Evolutionary conservation across 2,329 filamentous ascomycete species (phyloP).

Genomic region (Aspergillus flavus): DNA sequence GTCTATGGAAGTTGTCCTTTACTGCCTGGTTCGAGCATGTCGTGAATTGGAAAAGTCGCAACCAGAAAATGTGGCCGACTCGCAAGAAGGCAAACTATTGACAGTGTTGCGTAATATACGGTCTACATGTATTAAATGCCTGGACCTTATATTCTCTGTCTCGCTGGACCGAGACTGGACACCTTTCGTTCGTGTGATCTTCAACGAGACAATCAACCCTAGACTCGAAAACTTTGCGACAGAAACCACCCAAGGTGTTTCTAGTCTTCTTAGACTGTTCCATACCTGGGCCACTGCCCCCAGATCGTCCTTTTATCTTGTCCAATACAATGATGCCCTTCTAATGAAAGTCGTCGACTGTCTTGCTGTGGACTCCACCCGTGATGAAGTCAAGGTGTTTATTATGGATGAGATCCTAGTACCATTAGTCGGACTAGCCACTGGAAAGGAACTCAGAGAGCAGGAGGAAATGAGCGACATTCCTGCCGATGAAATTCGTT

Average conservation of each 20-base stretch:
- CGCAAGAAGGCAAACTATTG: constrained; percentile 33
- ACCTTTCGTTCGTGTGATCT: constrained; percentile 69
- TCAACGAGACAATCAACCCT: constrained; percentile 74
- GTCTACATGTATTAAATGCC: constrained; percentile 72
- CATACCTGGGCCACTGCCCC: constrained; percentile 75
- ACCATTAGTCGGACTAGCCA: constrained; percentile 65
- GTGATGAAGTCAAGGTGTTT: constrained; percentile 84
- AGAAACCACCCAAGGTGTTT: constrained; percentile 89
- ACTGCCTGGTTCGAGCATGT: constrained; percentile 74
- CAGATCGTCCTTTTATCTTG: constrained; percentile 69
- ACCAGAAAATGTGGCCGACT: constrained; percentile 28
- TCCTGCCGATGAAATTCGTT: constrained; percentile 37
- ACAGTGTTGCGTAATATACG: constrained; percentile 53
- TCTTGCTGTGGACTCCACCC: constrained; percentile 71
- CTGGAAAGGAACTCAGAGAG: constrained; percentile 55
- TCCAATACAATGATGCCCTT: constrained; percentile 61
- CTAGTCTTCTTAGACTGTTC: constrained; percentile 78
- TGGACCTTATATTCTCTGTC: constrained; percentile 76
- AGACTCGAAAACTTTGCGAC: constrained; percentile 75
- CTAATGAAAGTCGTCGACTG: constrained; percentile 72
- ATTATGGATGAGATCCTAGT: constrained; percentile 73
- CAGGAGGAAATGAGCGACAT: constrained; percentile 50
- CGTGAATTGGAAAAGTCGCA: constrained; percentile 48
- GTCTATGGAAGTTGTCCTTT: constrained; percentile 76
- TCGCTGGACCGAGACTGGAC: constrained; percentile 72